Evolutionary conservation across 441 rosid species (phyloP), one percentile per base, ranked within the genome.

Genomic region (Aleurites moluccanus): DNA sequence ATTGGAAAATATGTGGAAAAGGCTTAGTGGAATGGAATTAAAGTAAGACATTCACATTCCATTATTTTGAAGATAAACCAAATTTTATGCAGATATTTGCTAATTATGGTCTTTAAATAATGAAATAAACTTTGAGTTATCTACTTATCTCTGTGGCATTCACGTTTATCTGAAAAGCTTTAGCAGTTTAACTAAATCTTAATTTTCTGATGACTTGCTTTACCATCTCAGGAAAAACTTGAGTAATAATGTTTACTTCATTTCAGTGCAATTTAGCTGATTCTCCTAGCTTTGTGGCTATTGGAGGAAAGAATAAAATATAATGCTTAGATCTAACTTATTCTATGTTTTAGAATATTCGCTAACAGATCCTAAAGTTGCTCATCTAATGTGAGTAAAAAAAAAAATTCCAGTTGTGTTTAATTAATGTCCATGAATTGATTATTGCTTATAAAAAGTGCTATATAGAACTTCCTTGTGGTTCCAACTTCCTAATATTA

Each of bases 231-330:
- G 56, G 23, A 49, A 45, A 67, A 66, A 18, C 28, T 65, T 60
- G 65, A 61, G 38, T 14, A 44, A 0, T 14, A 44, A 0, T 28
- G 13, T 27, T 28, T 21, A 10, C 71, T 47, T 15, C 21, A 67
- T 6, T 65, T 14, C 5, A 30, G 42, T 6, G 64, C 40, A 61
- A 61, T 5, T 14, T 53, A 14, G 20, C 73, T 55, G 63, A 69
- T 55, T 53, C 63, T 33, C 23, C 66, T 33, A 33, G 13, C 21
- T 27, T 9, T 20, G n/a, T 60, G 38, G 66, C 44, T 35, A 23
- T 6, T 21, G 35, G 38, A 57, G 18, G 64, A 13, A n/a, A 27
- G 74, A 70, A 70, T 57, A n/a, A 69, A 35, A 69, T 20, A 9
- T 16, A 40, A 42, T 42, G 56, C 13, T 40, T 40, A 42, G 38